A percentile compares a stretch with the other conserved stretches of the same genome.
Conservation (phyloP, 2,329 filamentous ascomycete genomes). For the Cadophora gregata region DNA sequence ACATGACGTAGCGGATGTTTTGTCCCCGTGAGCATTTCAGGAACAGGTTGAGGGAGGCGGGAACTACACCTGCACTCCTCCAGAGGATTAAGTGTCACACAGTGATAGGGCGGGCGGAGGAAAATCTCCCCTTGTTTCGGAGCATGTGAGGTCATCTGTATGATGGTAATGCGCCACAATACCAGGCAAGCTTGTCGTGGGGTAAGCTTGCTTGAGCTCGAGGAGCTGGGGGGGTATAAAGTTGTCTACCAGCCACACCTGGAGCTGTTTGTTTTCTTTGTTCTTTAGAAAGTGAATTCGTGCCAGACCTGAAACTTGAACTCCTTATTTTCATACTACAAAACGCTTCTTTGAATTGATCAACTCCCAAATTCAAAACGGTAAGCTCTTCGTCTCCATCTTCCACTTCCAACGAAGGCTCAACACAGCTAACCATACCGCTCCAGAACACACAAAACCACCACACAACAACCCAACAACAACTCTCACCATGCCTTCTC, state of each 20-base stretch:
- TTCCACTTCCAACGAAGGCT: not conserved
- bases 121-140: constrained; percentile 10
- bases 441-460: not conserved
- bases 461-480: not conserved
- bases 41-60: constrained; percentile 2
- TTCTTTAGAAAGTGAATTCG: constrained; percentile 4
- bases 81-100: not conserved
- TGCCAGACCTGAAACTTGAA: not conserved
- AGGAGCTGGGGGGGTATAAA: too few species aligned
- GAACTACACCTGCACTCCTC: not conserved
- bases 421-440: not conserved
- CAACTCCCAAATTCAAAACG: not conserved
- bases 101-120: constrained; percentile 15
- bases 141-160: constrained; percentile 22
- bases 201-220: constrained; percentile 1
- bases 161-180: constrained; percentile 21
- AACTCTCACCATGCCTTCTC: constrained; percentile 38
- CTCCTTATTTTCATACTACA: not conserved
- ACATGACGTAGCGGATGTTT: not conserved
- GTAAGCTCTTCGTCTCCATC: not conserved
- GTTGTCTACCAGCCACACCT: constrained; percentile 13
- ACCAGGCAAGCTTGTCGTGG: constrained; percentile 5
- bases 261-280: not conserved
- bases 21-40: constrained; percentile 8
- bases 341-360: not conserved